Conservation (phyloP, 176 grass and related monocot genomes). For the Ananas comosus region DNA sequence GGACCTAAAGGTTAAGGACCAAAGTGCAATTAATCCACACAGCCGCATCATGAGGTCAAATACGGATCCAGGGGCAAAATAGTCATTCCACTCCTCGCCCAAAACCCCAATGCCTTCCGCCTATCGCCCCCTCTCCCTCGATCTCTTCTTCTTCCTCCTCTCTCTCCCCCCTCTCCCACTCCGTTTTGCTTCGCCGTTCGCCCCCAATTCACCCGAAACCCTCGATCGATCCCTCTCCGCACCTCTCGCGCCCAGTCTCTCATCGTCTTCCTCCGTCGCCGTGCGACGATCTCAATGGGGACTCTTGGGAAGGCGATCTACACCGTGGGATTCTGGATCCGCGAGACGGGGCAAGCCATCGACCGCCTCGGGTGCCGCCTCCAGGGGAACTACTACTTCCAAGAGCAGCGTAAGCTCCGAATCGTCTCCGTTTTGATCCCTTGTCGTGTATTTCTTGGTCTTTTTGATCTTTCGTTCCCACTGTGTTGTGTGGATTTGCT, state of each 20-base stretch:
- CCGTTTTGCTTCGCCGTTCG: conserved; percentile 19
- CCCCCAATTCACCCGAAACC: background rate
- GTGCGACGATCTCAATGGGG: conserved; percentile 35
- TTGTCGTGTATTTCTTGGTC: background rate
- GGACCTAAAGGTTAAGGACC: too few species aligned
- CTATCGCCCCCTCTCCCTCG: too few species aligned
- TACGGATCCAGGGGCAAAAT: too few species aligned
- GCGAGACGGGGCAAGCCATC: conserved; percentile 85
- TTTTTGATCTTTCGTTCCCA: background rate
- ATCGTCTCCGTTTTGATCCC: background rate
- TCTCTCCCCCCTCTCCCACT: background rate
- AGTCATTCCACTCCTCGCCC: too few species aligned
- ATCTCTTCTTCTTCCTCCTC: background rate
- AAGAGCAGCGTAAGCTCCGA: conserved; percentile 65
- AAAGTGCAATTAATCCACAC: too few species aligned
- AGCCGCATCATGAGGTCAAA: too few species aligned
- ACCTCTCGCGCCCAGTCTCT: conserved; percentile 7
- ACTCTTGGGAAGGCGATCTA: conserved; percentile 77
- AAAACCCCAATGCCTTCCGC: too few species aligned
- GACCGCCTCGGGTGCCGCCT: conserved; percentile 79
- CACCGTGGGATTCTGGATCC: conserved; percentile 96
- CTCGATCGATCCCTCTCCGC: background rate
- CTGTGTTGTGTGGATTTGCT: background rate
- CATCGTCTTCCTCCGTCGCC: background rate
- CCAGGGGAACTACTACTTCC: conserved; percentile 62